Conservation (phyloP, 108 stramenopile genomes). For the Cafeteria roenbergensis region DNA sequence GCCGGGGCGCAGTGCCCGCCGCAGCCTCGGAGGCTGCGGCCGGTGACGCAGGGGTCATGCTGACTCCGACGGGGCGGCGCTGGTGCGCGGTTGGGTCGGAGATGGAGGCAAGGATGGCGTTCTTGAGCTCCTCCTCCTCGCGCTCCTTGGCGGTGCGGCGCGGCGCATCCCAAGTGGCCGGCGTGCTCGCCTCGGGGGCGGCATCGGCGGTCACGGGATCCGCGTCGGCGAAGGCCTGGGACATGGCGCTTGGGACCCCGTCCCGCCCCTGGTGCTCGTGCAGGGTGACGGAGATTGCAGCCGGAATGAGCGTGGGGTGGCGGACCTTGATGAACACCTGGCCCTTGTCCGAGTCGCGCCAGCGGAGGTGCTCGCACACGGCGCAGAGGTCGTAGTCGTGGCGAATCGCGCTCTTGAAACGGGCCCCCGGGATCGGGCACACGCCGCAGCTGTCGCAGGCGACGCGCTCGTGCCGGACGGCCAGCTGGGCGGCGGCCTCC, state of each 20-base stretch:
- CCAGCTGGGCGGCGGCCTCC: too few species aligned
- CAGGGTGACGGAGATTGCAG: not conserved
- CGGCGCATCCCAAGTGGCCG: not conserved
- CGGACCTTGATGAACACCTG: not conserved
- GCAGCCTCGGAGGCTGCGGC: not conserved
- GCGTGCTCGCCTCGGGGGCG: not conserved
- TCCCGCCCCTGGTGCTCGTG: not conserved
- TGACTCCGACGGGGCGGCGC: not conserved
- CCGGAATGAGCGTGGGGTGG: not conserved
- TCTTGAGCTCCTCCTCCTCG: not conserved
- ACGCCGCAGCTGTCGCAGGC: conserved; percentile 20
- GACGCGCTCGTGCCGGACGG: conserved; percentile 12
- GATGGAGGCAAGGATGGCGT: not conserved
- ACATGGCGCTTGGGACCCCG: not conserved
- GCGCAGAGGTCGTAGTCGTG: conserved; percentile 23
- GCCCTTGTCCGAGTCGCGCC: not conserved
- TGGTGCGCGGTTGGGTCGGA: not conserved
- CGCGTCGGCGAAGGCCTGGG: too few species aligned
- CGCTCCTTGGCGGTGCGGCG: not conserved
- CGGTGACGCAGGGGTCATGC: not conserved
- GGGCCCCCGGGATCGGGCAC: conserved; percentile 6
- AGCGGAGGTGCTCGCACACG: conserved; percentile 14
- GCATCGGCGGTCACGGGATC: not conserved
- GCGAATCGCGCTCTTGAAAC: conserved; percentile 17
- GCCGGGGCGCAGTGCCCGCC: not conserved